A percentile compares a stretch with the other conserved stretches of the same genome.
These are phyloP conservation scores for Psilocybe cubensis DNA, from an alignment of 768 basidiomycete genomes.

Conservation along the genomic window DNA sequence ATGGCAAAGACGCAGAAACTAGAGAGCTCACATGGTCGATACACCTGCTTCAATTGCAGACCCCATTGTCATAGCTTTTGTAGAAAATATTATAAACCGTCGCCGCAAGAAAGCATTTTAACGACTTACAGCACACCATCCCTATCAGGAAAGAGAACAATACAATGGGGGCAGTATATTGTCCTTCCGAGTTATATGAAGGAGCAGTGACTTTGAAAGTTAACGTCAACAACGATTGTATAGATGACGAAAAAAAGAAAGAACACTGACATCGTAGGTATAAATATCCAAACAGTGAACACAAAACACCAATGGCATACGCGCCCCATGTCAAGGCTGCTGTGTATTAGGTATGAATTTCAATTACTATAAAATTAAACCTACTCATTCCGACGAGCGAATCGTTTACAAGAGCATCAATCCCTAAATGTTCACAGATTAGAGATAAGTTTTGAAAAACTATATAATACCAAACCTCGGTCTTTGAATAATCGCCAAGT, in stretches of 20 bases:
- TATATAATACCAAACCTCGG: constrained; percentile 45
- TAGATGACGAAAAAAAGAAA: background rate
- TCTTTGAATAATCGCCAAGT: constrained; percentile 81
- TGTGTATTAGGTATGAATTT: background rate
- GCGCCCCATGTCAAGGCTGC: constrained; percentile 80
- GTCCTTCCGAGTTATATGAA: constrained; percentile 71
- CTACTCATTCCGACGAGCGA: constrained; percentile 78
- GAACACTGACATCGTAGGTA: constrained; percentile 66
- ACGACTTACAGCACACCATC: constrained; percentile 64
- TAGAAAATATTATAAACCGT: constrained; percentile 2
- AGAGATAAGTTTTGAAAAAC: constrained; percentile 6
- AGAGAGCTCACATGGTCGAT: constrained; percentile 69
- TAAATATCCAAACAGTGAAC: constrained; percentile 74
- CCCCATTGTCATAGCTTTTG: constrained; percentile 63
- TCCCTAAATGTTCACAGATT: constrained; percentile 34
- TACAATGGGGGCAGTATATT: constrained; percentile 78
- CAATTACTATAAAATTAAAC: constrained; percentile 24
- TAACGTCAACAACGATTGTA: background rate
- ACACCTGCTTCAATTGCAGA: constrained; percentile 86
- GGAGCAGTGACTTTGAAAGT: constrained; percentile 66
- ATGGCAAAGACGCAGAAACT: background rate
- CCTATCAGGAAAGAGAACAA: constrained; percentile 86
- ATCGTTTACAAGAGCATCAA: constrained; percentile 85
- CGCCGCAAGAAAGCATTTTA: background rate
- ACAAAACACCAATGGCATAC: constrained; percentile 75